Evolutionary conservation across 345 rosid genomes (phyloP).

Genomic region (Camelina laxa): DNA sequence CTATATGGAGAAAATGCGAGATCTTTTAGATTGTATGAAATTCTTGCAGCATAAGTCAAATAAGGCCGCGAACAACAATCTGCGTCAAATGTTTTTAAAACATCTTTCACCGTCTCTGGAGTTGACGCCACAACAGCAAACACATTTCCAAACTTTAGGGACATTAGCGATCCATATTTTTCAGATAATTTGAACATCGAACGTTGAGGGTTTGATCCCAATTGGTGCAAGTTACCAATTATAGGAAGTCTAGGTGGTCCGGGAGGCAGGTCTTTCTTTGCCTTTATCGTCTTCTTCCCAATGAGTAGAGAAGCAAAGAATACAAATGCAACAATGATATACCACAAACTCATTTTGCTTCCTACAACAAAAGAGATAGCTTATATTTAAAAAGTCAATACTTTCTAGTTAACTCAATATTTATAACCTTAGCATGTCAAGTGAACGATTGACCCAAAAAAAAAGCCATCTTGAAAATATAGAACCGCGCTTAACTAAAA

Average conservation of each 20-base stretch:
- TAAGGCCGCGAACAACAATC: slow-evolving; percentile 54
- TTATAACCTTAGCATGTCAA: too few species aligned
- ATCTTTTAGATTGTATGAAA: slow-evolving; percentile 43
- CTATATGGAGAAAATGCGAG: slow-evolving; percentile 43
- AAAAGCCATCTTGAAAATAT: too few species aligned
- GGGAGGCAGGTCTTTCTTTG: slow-evolving; percentile 37
- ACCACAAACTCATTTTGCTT: slow-evolving; percentile 30
- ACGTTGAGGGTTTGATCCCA: slow-evolving; percentile 51
- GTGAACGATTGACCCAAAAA: too few species aligned
- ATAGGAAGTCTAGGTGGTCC: slow-evolving; percentile 50
- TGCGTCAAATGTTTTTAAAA: slow-evolving; percentile 45
- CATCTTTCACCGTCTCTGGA: slow-evolving; percentile 47
- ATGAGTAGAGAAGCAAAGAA: slow-evolving; percentile 25
- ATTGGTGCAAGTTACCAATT: slow-evolving; percentile 52
- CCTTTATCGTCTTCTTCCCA: slow-evolving; percentile 14
- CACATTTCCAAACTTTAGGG: slow-evolving; percentile 48
- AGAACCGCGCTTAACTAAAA: too few species aligned
- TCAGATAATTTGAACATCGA: slow-evolving; percentile 43
- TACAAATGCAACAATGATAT: neutral
- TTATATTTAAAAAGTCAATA: too few species aligned
- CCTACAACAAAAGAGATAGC: neutral
- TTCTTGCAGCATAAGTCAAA: slow-evolving; percentile 28
- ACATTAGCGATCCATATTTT: slow-evolving; percentile 56
- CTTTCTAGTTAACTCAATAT: too few species aligned
- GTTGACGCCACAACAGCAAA: slow-evolving; percentile 52